These are phyloP conservation scores for Geopyxis carbonaria DNA, from an alignment of 495 filamentous ascomycete species.

Conservation along the genomic window DNA sequence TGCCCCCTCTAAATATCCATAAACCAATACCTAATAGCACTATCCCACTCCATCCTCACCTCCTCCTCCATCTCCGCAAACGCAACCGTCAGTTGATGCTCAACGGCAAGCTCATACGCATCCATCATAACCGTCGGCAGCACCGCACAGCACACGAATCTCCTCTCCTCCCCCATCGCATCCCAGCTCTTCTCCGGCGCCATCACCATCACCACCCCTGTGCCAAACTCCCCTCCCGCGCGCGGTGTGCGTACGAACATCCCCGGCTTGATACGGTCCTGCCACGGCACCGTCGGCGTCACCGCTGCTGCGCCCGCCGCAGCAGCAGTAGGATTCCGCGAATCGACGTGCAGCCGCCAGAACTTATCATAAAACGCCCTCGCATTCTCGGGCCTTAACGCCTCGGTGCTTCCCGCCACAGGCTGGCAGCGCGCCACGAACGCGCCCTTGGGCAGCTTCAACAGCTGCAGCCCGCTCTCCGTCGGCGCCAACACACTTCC, in stretches of 20 bases:
- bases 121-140: slow-evolving; percentile 19
- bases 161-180: background rate
- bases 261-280: slow-evolving; percentile 25
- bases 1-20: slow-evolving; percentile 15
- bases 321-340: slow-evolving; percentile 6
- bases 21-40: slow-evolving; percentile 28
- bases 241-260: slow-evolving; percentile 21
- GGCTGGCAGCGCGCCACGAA: slow-evolving; percentile 18
- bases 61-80: slow-evolving; percentile 27
- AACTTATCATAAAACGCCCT: slow-evolving; percentile 26
- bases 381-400: slow-evolving; percentile 16
- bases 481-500: slow-evolving; percentile 10
- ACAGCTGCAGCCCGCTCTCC: slow-evolving; percentile 10
- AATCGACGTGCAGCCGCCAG: slow-evolving; percentile 26
- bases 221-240: slow-evolving; percentile 1
- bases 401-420: slow-evolving; percentile 10
- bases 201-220: slow-evolving; percentile 4
- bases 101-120: slow-evolving; percentile 26
- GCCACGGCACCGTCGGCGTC: slow-evolving; percentile 14
- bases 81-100: slow-evolving; percentile 22
- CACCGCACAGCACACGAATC: slow-evolving; percentile 25
- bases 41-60: slow-evolving; percentile 29
- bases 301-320: background rate
- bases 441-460: slow-evolving; percentile 9
- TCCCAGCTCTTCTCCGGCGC: background rate